Conservation (phyloP, 1,284 basidiomycete genomes). For the Heterobasidion irregulare region DNA sequence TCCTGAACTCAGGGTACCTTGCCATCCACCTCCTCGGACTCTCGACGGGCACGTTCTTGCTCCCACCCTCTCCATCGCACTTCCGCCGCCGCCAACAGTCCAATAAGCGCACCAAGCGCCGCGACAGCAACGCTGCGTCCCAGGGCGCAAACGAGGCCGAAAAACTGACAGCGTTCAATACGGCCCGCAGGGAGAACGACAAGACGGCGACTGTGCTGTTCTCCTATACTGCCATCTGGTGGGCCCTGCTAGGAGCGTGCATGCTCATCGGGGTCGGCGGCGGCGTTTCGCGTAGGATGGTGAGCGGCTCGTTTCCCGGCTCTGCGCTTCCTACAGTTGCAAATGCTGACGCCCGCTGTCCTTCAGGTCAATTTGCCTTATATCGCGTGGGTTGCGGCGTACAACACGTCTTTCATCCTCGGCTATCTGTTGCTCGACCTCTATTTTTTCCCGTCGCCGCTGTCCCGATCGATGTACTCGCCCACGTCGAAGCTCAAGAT, state of each 20-base stretch:
- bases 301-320: conserved; percentile 24
- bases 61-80: conserved; percentile 70
- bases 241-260: conserved; percentile 47
- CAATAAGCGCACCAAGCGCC: not conserved
- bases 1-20: conserved; percentile 65
- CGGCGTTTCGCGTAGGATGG: conserved; percentile 73
- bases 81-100: conserved; percentile 44
- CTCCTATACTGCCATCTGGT: conserved; percentile 76
- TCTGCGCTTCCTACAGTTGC: no score
- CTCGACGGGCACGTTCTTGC: conserved; percentile 72
- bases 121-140: conserved; percentile 5
- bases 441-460: conserved; percentile 47
- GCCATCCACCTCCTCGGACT: conserved; percentile 86
- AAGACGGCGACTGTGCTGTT: conserved; percentile 72
- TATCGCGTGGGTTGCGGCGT: conserved; percentile 84
- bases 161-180: no score
- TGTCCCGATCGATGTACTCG: conserved; percentile 24
- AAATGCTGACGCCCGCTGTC: not conserved
- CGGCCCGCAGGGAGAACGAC: conserved; percentile 41
- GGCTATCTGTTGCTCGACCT: conserved; percentile 77
- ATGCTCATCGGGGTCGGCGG: conserved; percentile 30
- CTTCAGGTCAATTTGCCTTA: conserved; percentile 82
- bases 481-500: conserved; percentile 32
- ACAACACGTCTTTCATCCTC: conserved; percentile 82
- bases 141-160: conserved; percentile 12